phyloP scores from a whole-genome alignment of 192 early-diverging fungal species.

The Coemansia umbellata region DNA sequence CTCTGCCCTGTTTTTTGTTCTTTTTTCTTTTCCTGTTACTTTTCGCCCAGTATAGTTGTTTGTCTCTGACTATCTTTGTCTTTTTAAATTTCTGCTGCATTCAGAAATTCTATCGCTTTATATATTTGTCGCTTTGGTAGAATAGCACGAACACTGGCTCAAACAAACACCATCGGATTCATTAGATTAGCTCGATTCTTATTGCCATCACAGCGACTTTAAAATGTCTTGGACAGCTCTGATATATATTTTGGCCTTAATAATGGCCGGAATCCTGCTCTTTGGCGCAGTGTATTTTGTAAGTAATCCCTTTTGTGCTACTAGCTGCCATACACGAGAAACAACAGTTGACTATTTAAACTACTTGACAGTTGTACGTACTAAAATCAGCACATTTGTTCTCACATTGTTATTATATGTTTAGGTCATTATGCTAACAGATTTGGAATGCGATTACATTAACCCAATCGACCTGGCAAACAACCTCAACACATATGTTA shows the following conservation, averaged over 20 bases:
- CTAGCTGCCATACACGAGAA: no score
- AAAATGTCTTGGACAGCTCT: conserved; percentile 43
- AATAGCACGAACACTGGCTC: no score
- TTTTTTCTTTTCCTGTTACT: neutral
- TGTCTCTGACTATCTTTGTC: no score
- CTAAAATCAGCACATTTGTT: no score
- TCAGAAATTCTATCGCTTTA: neutral
- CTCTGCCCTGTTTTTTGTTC: neutral
- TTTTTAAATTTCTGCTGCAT: conserved; percentile 1
- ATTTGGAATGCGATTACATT: conserved; percentile 97
- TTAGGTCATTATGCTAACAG: conserved; percentile 73
- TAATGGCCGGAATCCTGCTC: conserved; percentile 86
- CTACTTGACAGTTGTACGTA: no score
- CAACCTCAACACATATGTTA: conserved; percentile 93
- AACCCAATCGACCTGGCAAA: conserved; percentile 98
- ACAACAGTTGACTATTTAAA: no score
- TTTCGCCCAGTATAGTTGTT: no score
- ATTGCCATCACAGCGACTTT: neutral
- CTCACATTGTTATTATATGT: neutral
- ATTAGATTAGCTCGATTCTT: no score
- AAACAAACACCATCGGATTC: no score
- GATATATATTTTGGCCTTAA: conserved; percentile 87
- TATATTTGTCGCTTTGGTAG: neutral
- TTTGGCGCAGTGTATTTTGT: conserved; percentile 94
- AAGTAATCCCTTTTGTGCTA: conserved; percentile 13